Evolutionary conservation across 345 rosid species (phyloP), one percentile per base, ranked within the genome.

Genomic region (Arabidopsis thaliana): DNA sequence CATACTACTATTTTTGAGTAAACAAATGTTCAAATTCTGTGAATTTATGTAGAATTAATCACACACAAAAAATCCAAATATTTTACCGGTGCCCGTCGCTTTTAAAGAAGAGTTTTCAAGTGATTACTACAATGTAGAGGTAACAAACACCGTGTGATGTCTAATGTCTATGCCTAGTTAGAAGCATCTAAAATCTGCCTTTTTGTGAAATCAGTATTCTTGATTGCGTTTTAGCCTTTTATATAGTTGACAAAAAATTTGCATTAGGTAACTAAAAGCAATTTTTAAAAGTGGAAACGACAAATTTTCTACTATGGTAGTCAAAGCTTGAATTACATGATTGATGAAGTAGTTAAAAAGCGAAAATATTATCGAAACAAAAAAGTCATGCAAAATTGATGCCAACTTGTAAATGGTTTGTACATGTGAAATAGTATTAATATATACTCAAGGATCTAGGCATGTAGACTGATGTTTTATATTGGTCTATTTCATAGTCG

Each of bases 381-480:
- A 28, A 61, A 45, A 55, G 65, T 76, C 80, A 70, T 76, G 80
- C 80, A 63, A 63, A 63, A n/a, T 63, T 46, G 80, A 69, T 63
- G 75, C 52, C 75, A 4, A 69, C 65, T 55, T 45, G 69, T 49
- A 33, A 49, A 75, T 41, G 20, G 34, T 41, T 65, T 46, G 59
- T 56, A 30, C 72, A 55, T 67, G 65, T 69, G 58, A 44, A 76
- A 44, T 38, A 55, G 75, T 52, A 68, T 23, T 58, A 58, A 23
- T 40, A 37, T 36, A 63, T 24, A 56, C 30, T 33, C 66, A 67
- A 67, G 23, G 55, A 34, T 25, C 69, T 59, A 59, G 12, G 55
- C 40, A 22, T 42, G 32, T 75, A 75, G 74, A 68, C 40, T 69
- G 5, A 5, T 76, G 69, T 76, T 68, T 53, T 42, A 51, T 41